Evolutionary conservation across 441 rosid genomes (phyloP), one percentile per base, ranked within the genome.

Genomic region (Arabidopsis hybrid): DNA sequence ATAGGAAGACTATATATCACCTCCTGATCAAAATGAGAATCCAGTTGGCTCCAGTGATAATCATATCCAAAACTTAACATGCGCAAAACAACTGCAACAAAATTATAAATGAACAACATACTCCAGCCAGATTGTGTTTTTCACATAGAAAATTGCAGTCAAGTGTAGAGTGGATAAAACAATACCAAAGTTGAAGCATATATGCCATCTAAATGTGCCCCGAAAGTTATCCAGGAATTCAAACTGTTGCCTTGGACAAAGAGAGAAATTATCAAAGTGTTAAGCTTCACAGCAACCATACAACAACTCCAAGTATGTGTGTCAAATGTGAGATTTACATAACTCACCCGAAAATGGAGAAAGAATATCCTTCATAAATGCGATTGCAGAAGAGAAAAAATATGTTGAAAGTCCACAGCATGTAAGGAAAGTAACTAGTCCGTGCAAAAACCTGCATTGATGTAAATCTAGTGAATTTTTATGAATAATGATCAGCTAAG

Each of bases 61-160:
- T 92, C 99, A 53, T 83, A 88, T 79, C 98, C 99, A 74, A 89
- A 95, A 84, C 99, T 95, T 77, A 95, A 84, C 97, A 92, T 91
- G n/a, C 99, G 93, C 79, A 95, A 78, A 79, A 88, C 76, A 82
- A 92, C 99, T 91, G 83, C 68, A 68, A 4, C 29, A 56, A 38
- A 34, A 42, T 29, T 11, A 58, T 14, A 74, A 61, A 69, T 53
- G 65, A 71, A 67, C 47, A 17, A 75, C 60, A 67, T 80, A 88
- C 91, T 81, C 31, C 85, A 86, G 63, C 88, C 88, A 46, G 26
- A 21, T 21, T 21, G 26, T 21, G 26, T 21, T 21, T 21, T 21
- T 21, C 26, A 53, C 32, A 32, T 1, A 63, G 0, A 75, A 7
- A 75, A 1, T 2, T 13, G 45, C 14, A 43, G 49, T 47, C 60